A percentile compares a stretch with the other conserved stretches of the same genome.
Conservation (phyloP, 495 filamentous ascomycete species). For the Podospora comata region DNA sequence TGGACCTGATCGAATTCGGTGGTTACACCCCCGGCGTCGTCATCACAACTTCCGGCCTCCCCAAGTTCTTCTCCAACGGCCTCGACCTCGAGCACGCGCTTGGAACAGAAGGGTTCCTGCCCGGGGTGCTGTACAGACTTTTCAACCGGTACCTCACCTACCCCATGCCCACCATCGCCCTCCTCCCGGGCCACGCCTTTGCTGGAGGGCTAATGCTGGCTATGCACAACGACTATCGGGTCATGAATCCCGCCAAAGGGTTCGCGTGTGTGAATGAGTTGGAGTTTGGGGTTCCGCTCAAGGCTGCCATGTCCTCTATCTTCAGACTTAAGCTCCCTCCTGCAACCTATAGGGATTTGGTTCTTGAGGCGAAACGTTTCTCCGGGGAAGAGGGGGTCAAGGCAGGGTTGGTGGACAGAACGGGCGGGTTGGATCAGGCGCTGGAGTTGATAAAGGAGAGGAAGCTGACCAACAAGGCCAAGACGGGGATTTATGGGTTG, state of each 20-base stretch:
- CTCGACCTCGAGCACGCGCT: slow-evolving; percentile 62
- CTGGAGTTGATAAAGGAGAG: slow-evolving; percentile 54
- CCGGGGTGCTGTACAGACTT: slow-evolving; percentile 55
- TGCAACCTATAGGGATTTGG: slow-evolving; percentile 55
- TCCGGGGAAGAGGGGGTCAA: slow-evolving; percentile 56
- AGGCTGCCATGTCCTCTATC: slow-evolving; percentile 67
- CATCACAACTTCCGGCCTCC: slow-evolving; percentile 67
- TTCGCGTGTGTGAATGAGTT: slow-evolving; percentile 77
- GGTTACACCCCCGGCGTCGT: slow-evolving; percentile 64
- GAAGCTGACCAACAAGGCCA: slow-evolving; percentile 55
- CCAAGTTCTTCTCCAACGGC: slow-evolving; percentile 81
- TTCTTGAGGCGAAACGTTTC: slow-evolving; percentile 68
- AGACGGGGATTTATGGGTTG: slow-evolving; percentile 60
- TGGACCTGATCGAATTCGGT: slow-evolving; percentile 68
- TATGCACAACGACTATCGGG: slow-evolving; percentile 80
- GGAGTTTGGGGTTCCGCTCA: slow-evolving; percentile 69
- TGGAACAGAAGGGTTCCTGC: slow-evolving; percentile 51
- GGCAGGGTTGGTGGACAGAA: slow-evolving; percentile 63
- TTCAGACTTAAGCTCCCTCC: slow-evolving; percentile 66
- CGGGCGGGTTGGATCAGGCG: slow-evolving; percentile 61
- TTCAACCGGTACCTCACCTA: slow-evolving; percentile 64
- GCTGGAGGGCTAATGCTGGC: slow-evolving; percentile 76
- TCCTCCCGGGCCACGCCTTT: slow-evolving; percentile 79
- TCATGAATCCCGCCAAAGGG: slow-evolving; percentile 65
- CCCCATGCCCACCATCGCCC: slow-evolving; percentile 77